Evolutionary conservation across 2,329 filamentous ascomycete species (phyloP), one percentile per base, ranked within the genome.

Genomic region (Chaetothyriales sp.): DNA sequence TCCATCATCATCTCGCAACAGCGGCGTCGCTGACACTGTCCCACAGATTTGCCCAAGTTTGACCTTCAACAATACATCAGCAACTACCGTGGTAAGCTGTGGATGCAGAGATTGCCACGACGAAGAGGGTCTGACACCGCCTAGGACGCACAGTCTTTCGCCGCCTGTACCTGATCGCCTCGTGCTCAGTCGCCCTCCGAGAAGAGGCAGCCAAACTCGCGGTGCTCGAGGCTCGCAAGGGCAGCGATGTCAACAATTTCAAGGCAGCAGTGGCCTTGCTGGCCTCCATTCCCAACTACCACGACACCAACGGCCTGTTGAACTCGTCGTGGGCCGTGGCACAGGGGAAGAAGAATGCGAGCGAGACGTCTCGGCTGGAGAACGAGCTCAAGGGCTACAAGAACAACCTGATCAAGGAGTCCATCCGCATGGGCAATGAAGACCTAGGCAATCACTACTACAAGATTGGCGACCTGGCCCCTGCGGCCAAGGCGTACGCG

Each of bases 401-500:
- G 70, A 95, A 95, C 65, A 98, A 97, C 62, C 71, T 97, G 44
- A 89, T 98, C 62, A 95, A 95, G 66, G 92, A 98, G 70, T 95
- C 89, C 70, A 95, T 97, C 62, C 73, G 89, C 60, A 95, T 97
- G 82, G 90, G 88, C 45, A 86, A 95, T 62, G 89, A 95, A 67
- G 92, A 97, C 61, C 73, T 97, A 4, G 92, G 88, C 44, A 81
- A 80, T 55, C 89, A 95, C 68, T 83, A 85, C 56, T 86, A 94
- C 67, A 75, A 75, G 40, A 87, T 81, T 15, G 90, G 92, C 51
- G 83, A 89, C 52, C 77, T 90, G 7, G 67, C 71, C 37, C 77
- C 77, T 10, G 87, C 92, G 0, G 77, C 79, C 47, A 89, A 94
- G 58, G 79, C 86, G 1, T 97, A 86, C 65, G 73, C 77, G 57